Conservation (phyloP, 345 rosid species). For the Corymbia maculata region DNA sequence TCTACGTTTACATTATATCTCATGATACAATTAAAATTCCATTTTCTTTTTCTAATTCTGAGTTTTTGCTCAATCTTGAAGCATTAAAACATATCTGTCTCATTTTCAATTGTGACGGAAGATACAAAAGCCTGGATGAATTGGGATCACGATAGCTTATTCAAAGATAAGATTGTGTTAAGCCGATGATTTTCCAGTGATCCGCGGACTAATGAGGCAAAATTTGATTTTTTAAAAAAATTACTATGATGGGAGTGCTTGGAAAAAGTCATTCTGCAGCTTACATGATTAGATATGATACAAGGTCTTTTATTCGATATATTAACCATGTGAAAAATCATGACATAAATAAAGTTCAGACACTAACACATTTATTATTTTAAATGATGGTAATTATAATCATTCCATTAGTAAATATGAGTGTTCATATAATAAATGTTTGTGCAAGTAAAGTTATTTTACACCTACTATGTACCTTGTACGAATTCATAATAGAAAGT, state of each 20-base stretch:
- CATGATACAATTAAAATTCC: neutral
- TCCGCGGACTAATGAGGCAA: neutral
- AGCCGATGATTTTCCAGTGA: neutral
- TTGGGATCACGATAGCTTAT: neutral
- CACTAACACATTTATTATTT: neutral
- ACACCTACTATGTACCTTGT: too few relatives aligned
- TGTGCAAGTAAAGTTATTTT: neutral
- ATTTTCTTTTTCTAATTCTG: neutral
- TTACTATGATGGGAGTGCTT: neutral
- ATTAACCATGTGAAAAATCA: neutral
- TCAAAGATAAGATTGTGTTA: neutral
- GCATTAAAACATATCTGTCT: neutral
- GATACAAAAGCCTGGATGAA: neutral
- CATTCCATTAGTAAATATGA: neutral
- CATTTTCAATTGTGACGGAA: neutral
- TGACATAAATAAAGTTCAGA: neutral
- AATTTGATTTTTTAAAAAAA: neutral
- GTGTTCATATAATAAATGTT: neutral
- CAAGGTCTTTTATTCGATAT: neutral
- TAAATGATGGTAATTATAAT: neutral
- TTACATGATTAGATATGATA: neutral
- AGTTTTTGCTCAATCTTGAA: neutral
- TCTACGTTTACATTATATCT: neutral
- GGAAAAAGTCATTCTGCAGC: neutral
- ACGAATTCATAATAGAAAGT: neutral